Evolutionary conservation across 176 grass and related monocot species (phyloP).

Genomic region (Secale cereale): DNA sequence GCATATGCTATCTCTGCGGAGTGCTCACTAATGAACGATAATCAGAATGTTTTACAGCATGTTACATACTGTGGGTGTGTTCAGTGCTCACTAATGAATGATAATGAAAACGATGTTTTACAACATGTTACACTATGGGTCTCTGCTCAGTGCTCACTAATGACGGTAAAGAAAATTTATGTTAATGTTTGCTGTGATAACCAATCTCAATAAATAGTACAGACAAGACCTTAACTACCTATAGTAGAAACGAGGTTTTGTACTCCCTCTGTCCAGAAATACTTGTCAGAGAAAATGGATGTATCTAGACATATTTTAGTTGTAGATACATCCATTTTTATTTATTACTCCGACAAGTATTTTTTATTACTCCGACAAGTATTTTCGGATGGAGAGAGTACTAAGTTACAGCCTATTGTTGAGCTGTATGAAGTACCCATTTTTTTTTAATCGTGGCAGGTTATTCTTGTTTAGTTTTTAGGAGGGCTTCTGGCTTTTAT

Average conservation of each 20-base stretch:
- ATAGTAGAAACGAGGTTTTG: neutral
- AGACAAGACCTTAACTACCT: neutral
- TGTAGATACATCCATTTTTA: too few species aligned
- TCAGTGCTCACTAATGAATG: neutral
- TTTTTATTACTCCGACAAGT: too few species aligned
- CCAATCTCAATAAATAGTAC: neutral
- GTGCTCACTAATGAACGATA: neutral
- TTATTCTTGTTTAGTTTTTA: slow-evolving; percentile 4
- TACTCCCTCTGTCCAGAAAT: neutral
- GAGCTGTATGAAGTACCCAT: neutral
- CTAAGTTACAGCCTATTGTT: neutral
- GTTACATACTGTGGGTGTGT: neutral
- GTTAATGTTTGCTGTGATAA: neutral
- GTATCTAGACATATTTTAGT: too few species aligned
- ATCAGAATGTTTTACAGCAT: neutral
- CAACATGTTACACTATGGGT: neutral
- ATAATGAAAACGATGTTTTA: neutral
- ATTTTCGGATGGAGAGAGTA: too few species aligned
- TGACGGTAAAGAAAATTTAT: neutral
- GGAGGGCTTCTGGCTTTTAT: neutral
- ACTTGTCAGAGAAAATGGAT: too few species aligned
- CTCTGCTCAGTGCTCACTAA: neutral
- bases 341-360: too few species aligned
- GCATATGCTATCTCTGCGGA: neutral
- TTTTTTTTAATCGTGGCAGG: neutral